Conservation (phyloP, 108 stramenopile species). For the Mayamaea pseudoterrestris region DNA sequence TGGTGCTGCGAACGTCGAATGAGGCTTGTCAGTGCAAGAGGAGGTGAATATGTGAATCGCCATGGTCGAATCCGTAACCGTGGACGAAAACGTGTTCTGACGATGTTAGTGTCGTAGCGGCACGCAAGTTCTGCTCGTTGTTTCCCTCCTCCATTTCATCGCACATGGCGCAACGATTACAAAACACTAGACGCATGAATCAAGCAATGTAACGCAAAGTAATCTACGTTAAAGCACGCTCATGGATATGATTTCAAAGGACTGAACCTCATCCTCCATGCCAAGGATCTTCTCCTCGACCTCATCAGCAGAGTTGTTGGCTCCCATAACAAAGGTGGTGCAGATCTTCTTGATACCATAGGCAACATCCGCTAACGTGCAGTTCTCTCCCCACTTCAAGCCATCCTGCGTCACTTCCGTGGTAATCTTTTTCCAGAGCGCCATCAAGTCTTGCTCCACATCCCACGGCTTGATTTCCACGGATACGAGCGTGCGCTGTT, state of each 20-base stretch:
- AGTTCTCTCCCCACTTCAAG: constrained; percentile 42
- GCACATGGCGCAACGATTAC: no score
- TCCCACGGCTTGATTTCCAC: constrained; percentile 50
- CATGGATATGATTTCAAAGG: constrained; percentile 37
- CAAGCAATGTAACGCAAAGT: no score
- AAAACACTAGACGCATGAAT: no score
- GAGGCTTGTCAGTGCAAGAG: no score
- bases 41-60: no score
- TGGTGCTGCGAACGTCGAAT: no score
- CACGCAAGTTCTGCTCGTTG: no score
- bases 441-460: constrained; percentile 37
- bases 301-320: constrained; percentile 22
- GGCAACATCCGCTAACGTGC: constrained; percentile 31
- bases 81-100: no score
- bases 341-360: constrained; percentile 46
- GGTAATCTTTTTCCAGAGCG: constrained; percentile 41
- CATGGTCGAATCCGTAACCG: no score
- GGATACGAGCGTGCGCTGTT: constrained; percentile 28
- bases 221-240: constrained; percentile 41
- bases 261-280: constrained; percentile 43
- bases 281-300: constrained; percentile 31
- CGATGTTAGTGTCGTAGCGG: no score
- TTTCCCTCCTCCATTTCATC: no score
- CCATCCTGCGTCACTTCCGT: constrained; percentile 19
- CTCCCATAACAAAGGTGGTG: constrained; percentile 32